These are phyloP conservation scores for Suillus cothurnatus DNA, from an alignment of 768 basidiomycete species.

Conservation along the genomic window DNA sequence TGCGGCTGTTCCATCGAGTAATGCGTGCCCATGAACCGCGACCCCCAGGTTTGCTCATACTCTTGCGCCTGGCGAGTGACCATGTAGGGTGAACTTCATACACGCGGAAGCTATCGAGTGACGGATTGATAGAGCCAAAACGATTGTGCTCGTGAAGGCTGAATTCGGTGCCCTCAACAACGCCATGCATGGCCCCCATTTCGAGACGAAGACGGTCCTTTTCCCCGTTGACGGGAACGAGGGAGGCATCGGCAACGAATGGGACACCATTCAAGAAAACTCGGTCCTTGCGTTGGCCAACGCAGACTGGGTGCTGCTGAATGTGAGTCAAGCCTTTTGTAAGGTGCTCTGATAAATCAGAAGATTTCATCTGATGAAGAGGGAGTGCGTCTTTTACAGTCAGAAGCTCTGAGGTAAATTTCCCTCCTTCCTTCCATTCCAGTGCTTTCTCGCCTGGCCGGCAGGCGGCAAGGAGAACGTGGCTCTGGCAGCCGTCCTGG, in stretches of 20 bases:
- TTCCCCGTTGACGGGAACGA: conserved; percentile 46
- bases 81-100: conserved; percentile 59
- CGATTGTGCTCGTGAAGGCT: conserved; percentile 64
- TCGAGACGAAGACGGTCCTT: conserved; percentile 49
- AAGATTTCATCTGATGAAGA: conserved; percentile 56
- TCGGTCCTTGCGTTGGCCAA: conserved; percentile 51
- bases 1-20: conserved; percentile 55
- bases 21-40: conserved; percentile 56
- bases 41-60: conserved; percentile 33
- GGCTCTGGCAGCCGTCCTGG: conserved; percentile 41
- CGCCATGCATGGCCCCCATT: conserved; percentile 62
- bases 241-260: conserved; percentile 51
- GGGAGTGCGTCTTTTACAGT: conserved; percentile 45
- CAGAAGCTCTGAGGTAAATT: conserved; percentile 60
- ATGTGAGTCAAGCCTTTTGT: conserved; percentile 36
- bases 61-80: conserved; percentile 51
- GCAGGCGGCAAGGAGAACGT: conserved; percentile 62
- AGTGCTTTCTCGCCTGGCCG: conserved; percentile 53
- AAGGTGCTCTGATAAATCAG: conserved; percentile 48
- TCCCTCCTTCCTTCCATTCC: conserved; percentile 65
- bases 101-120: conserved; percentile 52
- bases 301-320: conserved; percentile 50
- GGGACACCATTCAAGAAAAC: conserved; percentile 58
- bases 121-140: conserved; percentile 56
- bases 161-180: conserved; percentile 65